Percentiles rank a stretch among this genome's conserved stretches.
Evolutionary conservation across 2,329 filamentous ascomycete genomes (phyloP).

Genomic region (Scytalidium lignicola): DNA sequence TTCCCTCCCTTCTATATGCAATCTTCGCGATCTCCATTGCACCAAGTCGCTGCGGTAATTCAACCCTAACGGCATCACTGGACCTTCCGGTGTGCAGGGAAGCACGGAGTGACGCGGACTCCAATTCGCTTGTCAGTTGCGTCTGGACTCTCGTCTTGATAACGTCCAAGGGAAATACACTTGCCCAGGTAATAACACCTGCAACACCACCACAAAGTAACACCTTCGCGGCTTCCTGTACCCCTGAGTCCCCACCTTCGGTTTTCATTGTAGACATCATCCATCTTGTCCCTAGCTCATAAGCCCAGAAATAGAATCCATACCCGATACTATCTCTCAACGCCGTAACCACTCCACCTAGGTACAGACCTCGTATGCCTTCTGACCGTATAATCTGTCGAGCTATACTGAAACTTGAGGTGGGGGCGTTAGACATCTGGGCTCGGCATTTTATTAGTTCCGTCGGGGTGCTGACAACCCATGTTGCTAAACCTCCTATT

Average conservation of each 20-base stretch:
- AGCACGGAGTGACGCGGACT: conserved; percentile 15
- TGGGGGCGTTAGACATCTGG: conserved; percentile 49
- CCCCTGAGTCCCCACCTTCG: conserved; percentile 23
- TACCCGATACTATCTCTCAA: conserved; percentile 87
- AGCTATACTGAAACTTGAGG: conserved; percentile 50
- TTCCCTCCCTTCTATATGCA: conserved; percentile 60
- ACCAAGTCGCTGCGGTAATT: conserved; percentile 32
- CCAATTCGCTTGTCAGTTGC: conserved; percentile 41
- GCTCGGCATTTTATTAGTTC: conserved; percentile 88
- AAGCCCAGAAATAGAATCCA: conserved; percentile 95
- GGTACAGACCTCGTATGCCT: conserved; percentile 67
- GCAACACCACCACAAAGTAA: conserved; percentile 83
- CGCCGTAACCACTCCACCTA: conserved; percentile 76
- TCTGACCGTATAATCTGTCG: conserved; percentile 54
- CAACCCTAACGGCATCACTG: conserved; percentile 11
- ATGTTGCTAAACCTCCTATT: conserved; percentile 76
- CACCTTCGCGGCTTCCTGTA: conserved; percentile 54
- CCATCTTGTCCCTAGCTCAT: conserved; percentile 66
- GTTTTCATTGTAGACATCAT: conserved; percentile 31
- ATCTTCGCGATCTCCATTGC: conserved; percentile 60
- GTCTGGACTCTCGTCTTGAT: conserved; percentile 91
- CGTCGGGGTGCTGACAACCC: conserved; percentile 80
- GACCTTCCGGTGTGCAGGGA: conserved; percentile 19
- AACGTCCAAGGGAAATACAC: conserved; percentile 86
- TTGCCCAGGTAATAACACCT: conserved; percentile 83